Evolutionary conservation across 495 filamentous ascomycete species (phyloP).

Genomic region (Aspergillus avenaceus): DNA sequence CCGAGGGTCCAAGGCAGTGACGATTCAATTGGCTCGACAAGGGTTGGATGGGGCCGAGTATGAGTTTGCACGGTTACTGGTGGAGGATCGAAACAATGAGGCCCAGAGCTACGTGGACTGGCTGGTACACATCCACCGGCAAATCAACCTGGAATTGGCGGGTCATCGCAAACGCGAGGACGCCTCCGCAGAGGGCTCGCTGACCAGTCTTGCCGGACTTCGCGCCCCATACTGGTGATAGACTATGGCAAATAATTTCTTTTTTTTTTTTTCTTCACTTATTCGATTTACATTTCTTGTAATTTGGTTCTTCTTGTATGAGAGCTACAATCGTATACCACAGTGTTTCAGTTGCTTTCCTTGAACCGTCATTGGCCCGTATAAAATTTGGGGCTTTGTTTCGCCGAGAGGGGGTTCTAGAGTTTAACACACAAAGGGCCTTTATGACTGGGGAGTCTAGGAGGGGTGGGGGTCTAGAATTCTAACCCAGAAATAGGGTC

Average conservation of each 20-base stretch:
- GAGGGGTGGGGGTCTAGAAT: background rate
- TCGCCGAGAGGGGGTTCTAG: too few relatives aligned
- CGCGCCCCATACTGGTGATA: slow-evolving; percentile 65
- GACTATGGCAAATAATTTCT: slow-evolving; percentile 6
- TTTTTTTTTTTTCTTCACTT: slow-evolving; percentile 9
- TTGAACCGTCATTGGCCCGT: background rate
- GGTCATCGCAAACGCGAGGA: slow-evolving; percentile 78
- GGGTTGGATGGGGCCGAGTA: slow-evolving; percentile 93
- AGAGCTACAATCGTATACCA: slow-evolving; percentile 13
- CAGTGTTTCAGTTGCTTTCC: slow-evolving; percentile 1
- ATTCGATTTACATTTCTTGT: slow-evolving; percentile 10
- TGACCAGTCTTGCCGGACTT: slow-evolving; percentile 63
- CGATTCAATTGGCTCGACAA: slow-evolving; percentile 88
- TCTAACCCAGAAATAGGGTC: background rate
- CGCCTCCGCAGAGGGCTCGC: slow-evolving; percentile 43
- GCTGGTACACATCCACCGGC: slow-evolving; percentile 91
- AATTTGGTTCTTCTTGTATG: slow-evolving; percentile 8
- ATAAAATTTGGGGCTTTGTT: background rate
- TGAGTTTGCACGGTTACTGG: slow-evolving; percentile 85
- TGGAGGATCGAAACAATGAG: slow-evolving; percentile 96
- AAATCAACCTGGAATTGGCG: slow-evolving; percentile 81
- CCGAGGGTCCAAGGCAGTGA: slow-evolving; percentile 81
- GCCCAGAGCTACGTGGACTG: slow-evolving; percentile 98
- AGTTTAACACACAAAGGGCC: too few relatives aligned
- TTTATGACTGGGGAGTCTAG: too few relatives aligned